phyloP scores from a whole-genome alignment of 139 green algal genomes.

The Picochlorum sp. region DNA sequence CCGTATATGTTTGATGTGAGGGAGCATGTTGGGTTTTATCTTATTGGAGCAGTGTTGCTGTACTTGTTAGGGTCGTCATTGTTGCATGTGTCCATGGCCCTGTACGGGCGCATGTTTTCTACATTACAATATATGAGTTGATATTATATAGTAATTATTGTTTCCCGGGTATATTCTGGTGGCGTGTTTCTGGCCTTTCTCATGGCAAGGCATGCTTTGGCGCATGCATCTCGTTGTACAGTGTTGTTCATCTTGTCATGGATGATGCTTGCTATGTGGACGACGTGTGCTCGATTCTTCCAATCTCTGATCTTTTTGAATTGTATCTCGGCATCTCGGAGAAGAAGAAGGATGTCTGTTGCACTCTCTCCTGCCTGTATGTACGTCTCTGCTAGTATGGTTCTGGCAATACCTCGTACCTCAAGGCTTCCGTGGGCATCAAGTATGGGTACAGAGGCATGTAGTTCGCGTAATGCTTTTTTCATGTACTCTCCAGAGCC shows the following conservation, averaged over 20 bases:
- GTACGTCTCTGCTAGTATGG: slow-evolving; percentile 34
- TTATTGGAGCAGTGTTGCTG: not conserved
- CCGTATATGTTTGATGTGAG: slow-evolving; percentile 1
- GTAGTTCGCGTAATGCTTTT: slow-evolving; percentile 28
- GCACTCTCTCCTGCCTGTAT: slow-evolving; percentile 11
- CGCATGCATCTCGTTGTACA: not conserved
- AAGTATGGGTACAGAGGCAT: slow-evolving; percentile 32
- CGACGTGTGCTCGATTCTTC: not conserved
- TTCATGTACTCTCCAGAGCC: slow-evolving; percentile 6
- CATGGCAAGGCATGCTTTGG: not conserved
- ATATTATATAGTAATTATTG: too few species aligned
- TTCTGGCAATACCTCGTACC: slow-evolving; percentile 24
- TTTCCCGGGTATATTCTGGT: not conserved
- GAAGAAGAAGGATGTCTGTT: not conserved
- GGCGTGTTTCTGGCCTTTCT: not conserved
- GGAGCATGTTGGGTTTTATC: not conserved
- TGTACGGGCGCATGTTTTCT: too few species aligned
- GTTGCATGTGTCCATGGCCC: too few species aligned
- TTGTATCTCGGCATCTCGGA: not conserved
- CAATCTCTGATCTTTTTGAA: not conserved
- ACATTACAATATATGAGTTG: too few species aligned
- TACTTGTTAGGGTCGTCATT: not conserved
- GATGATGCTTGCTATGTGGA: not conserved
- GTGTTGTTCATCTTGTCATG: not conserved
- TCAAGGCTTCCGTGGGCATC: slow-evolving; percentile 31